Evolutionary conservation across 2,329 filamentous ascomycete species (phyloP).

Genomic region (Phialophora tarda): DNA sequence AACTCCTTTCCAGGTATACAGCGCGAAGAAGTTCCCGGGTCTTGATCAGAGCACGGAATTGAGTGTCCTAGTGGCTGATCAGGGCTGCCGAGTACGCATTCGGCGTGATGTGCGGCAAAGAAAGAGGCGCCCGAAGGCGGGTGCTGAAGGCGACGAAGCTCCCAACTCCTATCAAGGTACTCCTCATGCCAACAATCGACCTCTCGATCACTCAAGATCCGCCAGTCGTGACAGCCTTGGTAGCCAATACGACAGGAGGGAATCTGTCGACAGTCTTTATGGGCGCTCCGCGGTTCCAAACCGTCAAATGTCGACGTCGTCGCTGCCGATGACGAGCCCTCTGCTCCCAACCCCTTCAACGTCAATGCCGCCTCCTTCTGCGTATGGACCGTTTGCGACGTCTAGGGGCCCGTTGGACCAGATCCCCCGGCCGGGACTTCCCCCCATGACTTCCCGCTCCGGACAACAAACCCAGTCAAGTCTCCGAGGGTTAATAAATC

Average conservation of each 20-base stretch:
- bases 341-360: slow-evolving; percentile 19
- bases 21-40: slow-evolving; percentile 98
- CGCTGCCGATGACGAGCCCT: slow-evolving; percentile 29
- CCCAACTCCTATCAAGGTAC: slow-evolving; percentile 32
- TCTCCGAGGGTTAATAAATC: slow-evolving; percentile 10
- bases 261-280: slow-evolving; percentile 35
- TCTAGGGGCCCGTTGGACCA: slow-evolving; percentile 13
- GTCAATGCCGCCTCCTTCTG: slow-evolving; percentile 33
- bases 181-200: slow-evolving; percentile 22
- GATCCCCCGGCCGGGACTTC: slow-evolving; percentile 4
- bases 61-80: slow-evolving; percentile 90
- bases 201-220: slow-evolving; percentile 32
- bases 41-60: slow-evolving; percentile 85
- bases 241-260: slow-evolving; percentile 29
- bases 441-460: slow-evolving; percentile 12
- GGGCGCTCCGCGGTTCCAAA: slow-evolving; percentile 19
- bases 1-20: slow-evolving; percentile 83
- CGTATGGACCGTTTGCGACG: slow-evolving; percentile 8
- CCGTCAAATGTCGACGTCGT: slow-evolving; percentile 25
- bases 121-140: slow-evolving; percentile 59
- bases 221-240: slow-evolving; percentile 35
- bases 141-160: slow-evolving; percentile 30
- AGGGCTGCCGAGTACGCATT: slow-evolving; percentile 95
- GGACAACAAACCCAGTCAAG: slow-evolving; percentile 9
- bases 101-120: slow-evolving; percentile 92